Evolutionary conservation across 306 rosid genomes (phyloP), one percentile per base, ranked within the genome.

Genomic region (Citrullus colocynthis): DNA sequence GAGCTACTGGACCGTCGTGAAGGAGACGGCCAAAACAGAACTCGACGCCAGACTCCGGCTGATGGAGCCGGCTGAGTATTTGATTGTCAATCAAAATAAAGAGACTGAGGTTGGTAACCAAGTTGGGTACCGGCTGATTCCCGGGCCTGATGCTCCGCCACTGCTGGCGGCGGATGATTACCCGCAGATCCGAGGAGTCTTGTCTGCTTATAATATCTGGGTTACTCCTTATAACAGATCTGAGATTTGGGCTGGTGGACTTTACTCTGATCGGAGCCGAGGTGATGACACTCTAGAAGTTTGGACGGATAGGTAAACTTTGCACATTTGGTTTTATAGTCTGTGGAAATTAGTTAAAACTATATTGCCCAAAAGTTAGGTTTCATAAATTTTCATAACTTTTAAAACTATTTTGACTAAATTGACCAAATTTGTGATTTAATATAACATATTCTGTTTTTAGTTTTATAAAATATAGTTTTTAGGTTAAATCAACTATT

Each of bases 281-380:
- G 36, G 36, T 32, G 36, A 32, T 32, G 36, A 3, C 56, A 85
- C 84, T 20, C 81, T 93, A 73, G 90, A 90, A 49, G 55, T 87
- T 76, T 91, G 96, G 96, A 93, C 92, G 72, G 80, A 79, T 2
- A 90, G 93, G 97, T 92, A 13, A 34, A 24, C 28, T 24, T 24
- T 24, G 28, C 28, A 24, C 28, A 24, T 24, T 24, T 24, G 28
- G 28, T 24, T 1, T 24, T 0, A 24, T 24, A 24, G 28, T 24
- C 1, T 24, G 28, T 24, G 28, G 28, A 24, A 24, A 24, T 24
- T 24, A 24, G 28, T 24, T 24, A 24, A 24, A 24, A 24, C 1
- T 24, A 24, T 24, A 1, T 24, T 24, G 28, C 28, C 28, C 1
- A 0, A 32, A 32, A 32, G 36, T 32, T 32, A 32, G 36, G 28